These are phyloP conservation scores for Prunus mume DNA, from an alignment of 306 rosid genomes.

Conservation along the genomic window DNA sequence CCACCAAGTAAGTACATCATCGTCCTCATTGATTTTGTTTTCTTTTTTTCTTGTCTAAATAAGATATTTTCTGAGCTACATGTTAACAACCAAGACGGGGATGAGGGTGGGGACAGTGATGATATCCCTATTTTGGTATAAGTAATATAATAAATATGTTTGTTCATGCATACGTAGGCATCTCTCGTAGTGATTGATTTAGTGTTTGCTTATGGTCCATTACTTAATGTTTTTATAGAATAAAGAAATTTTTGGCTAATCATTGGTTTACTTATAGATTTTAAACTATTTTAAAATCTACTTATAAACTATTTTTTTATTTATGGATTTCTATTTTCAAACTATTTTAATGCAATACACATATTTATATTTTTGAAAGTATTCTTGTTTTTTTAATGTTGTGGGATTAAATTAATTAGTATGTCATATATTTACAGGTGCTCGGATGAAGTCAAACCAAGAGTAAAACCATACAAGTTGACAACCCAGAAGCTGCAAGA, in stretches of 20 bases:
- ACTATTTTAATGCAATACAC: too few species aligned
- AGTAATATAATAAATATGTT: too few species aligned
- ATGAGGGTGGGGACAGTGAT: too few species aligned
- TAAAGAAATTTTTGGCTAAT: background rate
- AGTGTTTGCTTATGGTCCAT: background rate
- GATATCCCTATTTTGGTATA: too few species aligned
- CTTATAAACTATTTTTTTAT: too few species aligned
- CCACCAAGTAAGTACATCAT: slow-evolving; percentile 59
- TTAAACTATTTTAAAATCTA: background rate
- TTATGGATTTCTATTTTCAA: too few species aligned
- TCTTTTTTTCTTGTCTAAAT: too few species aligned
- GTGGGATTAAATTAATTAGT: background rate
- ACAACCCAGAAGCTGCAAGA: slow-evolving; percentile 68
- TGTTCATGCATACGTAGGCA: background rate
- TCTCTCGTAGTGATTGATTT: background rate
- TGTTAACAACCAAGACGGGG: too few species aligned
- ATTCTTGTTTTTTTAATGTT: too few species aligned
- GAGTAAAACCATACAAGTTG: slow-evolving; percentile 61
- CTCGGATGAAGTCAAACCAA: slow-evolving; percentile 75
- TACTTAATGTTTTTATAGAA: background rate
- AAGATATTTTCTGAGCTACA: too few species aligned
- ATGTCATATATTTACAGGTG: slow-evolving; percentile 43
- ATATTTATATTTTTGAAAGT: background rate
- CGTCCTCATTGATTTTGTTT: background rate
- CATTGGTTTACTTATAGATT: background rate